Conservation (phyloP, 805 yeast genomes). For the Ogataea nakhonphanomensis region DNA sequence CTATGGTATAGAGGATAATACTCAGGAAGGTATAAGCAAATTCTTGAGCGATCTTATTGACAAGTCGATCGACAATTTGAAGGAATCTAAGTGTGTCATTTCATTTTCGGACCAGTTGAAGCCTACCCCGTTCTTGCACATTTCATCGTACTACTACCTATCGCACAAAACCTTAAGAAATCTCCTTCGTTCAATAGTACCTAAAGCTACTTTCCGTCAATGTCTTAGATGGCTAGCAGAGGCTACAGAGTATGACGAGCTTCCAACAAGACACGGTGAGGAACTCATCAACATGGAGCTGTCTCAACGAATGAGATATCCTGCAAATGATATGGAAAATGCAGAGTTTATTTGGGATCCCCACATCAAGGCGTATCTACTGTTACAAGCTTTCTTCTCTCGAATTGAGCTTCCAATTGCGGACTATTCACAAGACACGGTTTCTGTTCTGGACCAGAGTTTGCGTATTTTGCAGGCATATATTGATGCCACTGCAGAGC, state of each 20-base stretch:
- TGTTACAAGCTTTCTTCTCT: conserved; percentile 69
- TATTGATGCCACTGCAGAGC: conserved; percentile 84
- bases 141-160: conserved; percentile 87
- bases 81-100: conserved; percentile 68
- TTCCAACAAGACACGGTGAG: conserved; percentile 91
- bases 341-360: conserved; percentile 79
- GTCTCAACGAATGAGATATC: conserved; percentile 68
- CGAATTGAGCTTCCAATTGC: conserved; percentile 84
- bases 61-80: conserved; percentile 58
- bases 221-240: conserved; percentile 60
- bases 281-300: conserved; percentile 81
- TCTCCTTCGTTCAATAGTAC: conserved; percentile 51
- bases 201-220: conserved; percentile 49
- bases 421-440: conserved; percentile 91
- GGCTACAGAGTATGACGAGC: conserved; percentile 76
- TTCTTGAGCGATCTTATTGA: conserved; percentile 68
- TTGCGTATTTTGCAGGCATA: conserved; percentile 91
- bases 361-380: conserved; percentile 71
- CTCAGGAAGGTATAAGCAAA: conserved; percentile 52
- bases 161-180: conserved; percentile 85
- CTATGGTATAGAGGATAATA: conserved; percentile 64
- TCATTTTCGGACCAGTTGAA: conserved; percentile 46
- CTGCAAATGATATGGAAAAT: conserved; percentile 52
- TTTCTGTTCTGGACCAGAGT: conserved; percentile 90
- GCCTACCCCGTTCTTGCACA: conserved; percentile 79